Evolutionary conservation across 2,329 filamentous ascomycete species (phyloP).

Genomic region (Neopestalotiopsis rosae): DNA sequence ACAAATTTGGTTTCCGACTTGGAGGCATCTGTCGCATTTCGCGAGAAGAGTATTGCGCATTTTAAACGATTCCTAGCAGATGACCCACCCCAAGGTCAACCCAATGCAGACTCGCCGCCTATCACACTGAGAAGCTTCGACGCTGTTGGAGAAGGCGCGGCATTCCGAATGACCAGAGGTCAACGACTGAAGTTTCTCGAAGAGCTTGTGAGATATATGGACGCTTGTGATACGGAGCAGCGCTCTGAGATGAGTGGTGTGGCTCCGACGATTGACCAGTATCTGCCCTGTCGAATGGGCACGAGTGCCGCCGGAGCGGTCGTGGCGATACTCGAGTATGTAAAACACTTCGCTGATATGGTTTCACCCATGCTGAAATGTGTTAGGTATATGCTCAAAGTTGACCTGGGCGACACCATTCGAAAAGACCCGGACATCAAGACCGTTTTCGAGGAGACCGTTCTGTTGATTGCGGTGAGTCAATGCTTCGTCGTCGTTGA

Average conservation of each 20-base stretch:
- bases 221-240: slow-evolving; percentile 21
- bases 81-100: too few relatives aligned
- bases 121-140: slow-evolving; percentile 20
- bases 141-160: slow-evolving; percentile 19
- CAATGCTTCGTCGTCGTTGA: too few relatives aligned
- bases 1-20: too few relatives aligned
- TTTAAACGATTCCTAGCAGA: neutral
- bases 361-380: too few relatives aligned
- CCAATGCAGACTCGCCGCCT: neutral
- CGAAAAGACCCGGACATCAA: neutral
- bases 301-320: slow-evolving; percentile 20
- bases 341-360: too few relatives aligned
- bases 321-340: slow-evolving; percentile 14
- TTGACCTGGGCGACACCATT: neutral
- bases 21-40: too few relatives aligned
- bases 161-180: slow-evolving; percentile 13
- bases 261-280: slow-evolving; percentile 25
- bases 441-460: slow-evolving; percentile 16
- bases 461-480: slow-evolving; percentile 6
- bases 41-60: neutral
- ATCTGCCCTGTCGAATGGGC: slow-evolving; percentile 21
- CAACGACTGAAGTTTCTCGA: slow-evolving; percentile 18
- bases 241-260: slow-evolving; percentile 23
- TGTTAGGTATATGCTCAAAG: neutral
- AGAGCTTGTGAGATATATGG: slow-evolving; percentile 19